Base-by-base conservation (phyloP, 108 stramenopile genomes). In the Fistulifera pelliculosa region DNA sequence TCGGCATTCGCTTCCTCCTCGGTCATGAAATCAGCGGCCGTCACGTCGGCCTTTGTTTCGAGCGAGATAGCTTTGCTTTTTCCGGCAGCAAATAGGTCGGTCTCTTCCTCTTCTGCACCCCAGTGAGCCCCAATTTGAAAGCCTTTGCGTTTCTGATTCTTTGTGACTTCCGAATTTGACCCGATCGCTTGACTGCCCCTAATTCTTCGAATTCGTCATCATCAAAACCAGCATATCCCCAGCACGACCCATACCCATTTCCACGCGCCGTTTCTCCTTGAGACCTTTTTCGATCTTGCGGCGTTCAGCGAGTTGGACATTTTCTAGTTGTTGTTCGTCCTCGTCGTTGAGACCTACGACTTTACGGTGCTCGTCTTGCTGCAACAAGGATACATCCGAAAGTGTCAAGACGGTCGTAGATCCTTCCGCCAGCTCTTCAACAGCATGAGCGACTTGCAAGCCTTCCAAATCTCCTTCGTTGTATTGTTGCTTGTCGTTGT, bases 221-320 rank as follows among this genome's bases (percentile, higher is more conserved):
- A 62, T 94, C 92, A 68, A 79, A 90, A 0, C 92, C 92, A 0
- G 87, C 85, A 65, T 94, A 94, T 16, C 92, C 93, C 93, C 93
- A 0, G 85, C 86, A 28, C 84, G 69, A 11, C 86, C 86, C 69
- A 74, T 69, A 10, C 86, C 87, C 65, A 88, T 48, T 71, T 85
- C 85, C 10, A 89, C 51, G 58, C 70, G 49, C 28, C 87, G 70
- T 56, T 83, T 93, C 47, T 73, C 56, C 19, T 65, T 67, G 43
- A 87, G 61, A 10, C 73, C 69, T 66, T 79, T 69, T 40, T 57
- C 47, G 49, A 69, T 58, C 38, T 54, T 66, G 0, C 71, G 61
- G 4, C 41, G 38, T 42, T 76, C 71, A 8, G 67, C 47, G 38
- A 81, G 60, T 39, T 65, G 28, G 28, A 75, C 68, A 74, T 89